phyloP scores from a whole-genome alignment of 163 green algal genomes.

The Coccomyxa subellipsoidea region DNA sequence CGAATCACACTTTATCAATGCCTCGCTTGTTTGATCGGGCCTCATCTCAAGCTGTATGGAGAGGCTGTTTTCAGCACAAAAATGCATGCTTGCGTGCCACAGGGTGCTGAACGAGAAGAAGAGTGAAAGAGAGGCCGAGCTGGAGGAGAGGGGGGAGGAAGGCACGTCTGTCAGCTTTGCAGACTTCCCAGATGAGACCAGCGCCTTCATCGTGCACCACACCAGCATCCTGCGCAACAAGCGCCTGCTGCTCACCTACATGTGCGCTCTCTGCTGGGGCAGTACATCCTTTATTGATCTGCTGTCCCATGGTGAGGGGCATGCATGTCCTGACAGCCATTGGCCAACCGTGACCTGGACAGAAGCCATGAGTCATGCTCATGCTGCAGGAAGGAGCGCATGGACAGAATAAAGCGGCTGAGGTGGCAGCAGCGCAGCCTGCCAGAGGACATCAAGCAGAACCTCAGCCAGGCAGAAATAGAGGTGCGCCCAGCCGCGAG shows the following conservation, averaged over 20 bases:
- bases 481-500: slow-evolving; percentile 26
- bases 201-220: slow-evolving; percentile 56
- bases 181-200: slow-evolving; percentile 25
- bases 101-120: neutral
- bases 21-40: too few relatives aligned
- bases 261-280: slow-evolving; percentile 26
- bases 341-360: too few relatives aligned
- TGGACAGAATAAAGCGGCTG: slow-evolving; percentile 45
- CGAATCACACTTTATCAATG: too few relatives aligned
- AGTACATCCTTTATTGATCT: too few relatives aligned
- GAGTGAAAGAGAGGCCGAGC: slow-evolving; percentile 4
- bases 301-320: neutral
- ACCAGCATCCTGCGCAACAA: slow-evolving; percentile 60
- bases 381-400: slow-evolving; percentile 36
- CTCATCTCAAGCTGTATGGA: too few relatives aligned
- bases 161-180: neutral
- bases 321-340: neutral
- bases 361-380: neutral
- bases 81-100: too few relatives aligned
- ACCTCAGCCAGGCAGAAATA: slow-evolving; percentile 41
- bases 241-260: slow-evolving; percentile 53
- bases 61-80: too few relatives aligned
- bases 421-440: slow-evolving; percentile 49
- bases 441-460: slow-evolving; percentile 29
- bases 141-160: slow-evolving; percentile 3